A percentile compares a stretch with the other conserved stretches of the same genome.
Conservation (phyloP, 2,329 filamentous ascomycete genomes). For the Grosmannia penicillata region DNA sequence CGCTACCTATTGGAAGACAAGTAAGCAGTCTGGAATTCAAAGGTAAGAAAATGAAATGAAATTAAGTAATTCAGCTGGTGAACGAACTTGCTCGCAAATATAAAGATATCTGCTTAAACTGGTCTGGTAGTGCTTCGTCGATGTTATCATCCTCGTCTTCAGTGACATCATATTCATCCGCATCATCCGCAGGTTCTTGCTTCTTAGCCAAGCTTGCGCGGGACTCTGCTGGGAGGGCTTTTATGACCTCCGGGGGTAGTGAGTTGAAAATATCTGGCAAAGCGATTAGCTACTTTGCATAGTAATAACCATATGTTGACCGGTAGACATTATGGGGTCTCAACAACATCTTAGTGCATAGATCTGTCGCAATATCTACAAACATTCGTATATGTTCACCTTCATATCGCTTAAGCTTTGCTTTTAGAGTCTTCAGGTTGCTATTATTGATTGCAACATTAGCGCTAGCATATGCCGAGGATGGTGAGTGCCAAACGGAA, state of each 20-base stretch:
- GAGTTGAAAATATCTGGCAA: constrained; percentile 5
- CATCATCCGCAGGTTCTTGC: not conserved
- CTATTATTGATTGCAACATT: constrained; percentile 3
- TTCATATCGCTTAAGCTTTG: constrained; percentile 7
- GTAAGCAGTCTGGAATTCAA: not conserved
- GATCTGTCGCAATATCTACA: too few species aligned
- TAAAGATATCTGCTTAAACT: constrained; percentile 8
- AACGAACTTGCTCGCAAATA: too few species aligned
- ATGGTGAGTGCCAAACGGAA: not conserved
- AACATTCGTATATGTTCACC: not conserved
- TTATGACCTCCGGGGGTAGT: not conserved
- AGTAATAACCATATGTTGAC: not conserved
- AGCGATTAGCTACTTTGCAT: not conserved
- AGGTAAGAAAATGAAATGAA: not conserved
- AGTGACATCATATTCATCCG: not conserved
- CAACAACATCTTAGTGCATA: too few species aligned
- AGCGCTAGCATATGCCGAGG: not conserved
- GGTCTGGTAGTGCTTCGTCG: constrained; percentile 3
- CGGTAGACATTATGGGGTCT: too few species aligned
- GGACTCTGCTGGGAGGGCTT: not conserved
- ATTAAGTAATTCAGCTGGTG: too few species aligned
- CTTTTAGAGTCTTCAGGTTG: constrained; percentile 6
- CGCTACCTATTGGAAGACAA: constrained; percentile 19
- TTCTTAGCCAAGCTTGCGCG: not conserved
- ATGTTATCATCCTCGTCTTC: not conserved